Base-by-base conservation (phyloP, 1,284 basidiomycete genomes). In the Tilletia indica region DNA sequence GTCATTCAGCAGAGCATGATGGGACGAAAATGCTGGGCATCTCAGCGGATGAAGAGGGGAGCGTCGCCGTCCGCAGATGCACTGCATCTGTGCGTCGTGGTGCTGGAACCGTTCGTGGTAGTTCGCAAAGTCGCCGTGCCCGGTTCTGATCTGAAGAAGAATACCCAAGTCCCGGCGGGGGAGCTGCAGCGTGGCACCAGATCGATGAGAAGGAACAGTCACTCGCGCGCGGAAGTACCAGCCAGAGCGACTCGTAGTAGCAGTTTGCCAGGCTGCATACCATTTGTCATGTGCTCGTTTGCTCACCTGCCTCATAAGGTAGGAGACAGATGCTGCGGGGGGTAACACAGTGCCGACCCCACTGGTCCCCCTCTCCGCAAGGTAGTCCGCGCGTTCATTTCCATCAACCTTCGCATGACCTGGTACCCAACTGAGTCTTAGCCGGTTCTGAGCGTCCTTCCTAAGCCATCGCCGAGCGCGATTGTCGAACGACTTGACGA, bases 331-430 rank as follows among this genome's bases (percentile, higher is more conserved):
- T 25, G 49, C n/a, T 16, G 49, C 49, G n/a, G 49, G 16, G 49
- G 49, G 49, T 6, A 6, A 16, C 49, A 25, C 14, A 25, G 21
- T 54, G 49, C 49, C 49, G 5, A 16, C 19, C 4, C 49, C 49
- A n/a, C 19, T 25, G 49, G 49, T 19, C 16, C 49, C 49, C 49
- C 49, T 16, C 49, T 54, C n/a, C 5, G 49, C 49, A 16, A 54
- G 49, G 49, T 54, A 54, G n/a, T 54, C 49, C 49, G 49, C 49
- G 16, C 49, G 49, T 19, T 54, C 49, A 19, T 54, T 54, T 16
- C 49, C 49, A 5, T 54, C 16, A 5, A 54, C 49, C 49, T 54
- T 4, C 19, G 21, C 49, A 19, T 54, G 49, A 16, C 19, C 49
- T 4, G 49, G 49, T 25, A 54, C 14, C 49, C 49, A 54, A 25